Conservation (phyloP, 106 monocot genomes). For the Dendrobium officinale region DNA sequence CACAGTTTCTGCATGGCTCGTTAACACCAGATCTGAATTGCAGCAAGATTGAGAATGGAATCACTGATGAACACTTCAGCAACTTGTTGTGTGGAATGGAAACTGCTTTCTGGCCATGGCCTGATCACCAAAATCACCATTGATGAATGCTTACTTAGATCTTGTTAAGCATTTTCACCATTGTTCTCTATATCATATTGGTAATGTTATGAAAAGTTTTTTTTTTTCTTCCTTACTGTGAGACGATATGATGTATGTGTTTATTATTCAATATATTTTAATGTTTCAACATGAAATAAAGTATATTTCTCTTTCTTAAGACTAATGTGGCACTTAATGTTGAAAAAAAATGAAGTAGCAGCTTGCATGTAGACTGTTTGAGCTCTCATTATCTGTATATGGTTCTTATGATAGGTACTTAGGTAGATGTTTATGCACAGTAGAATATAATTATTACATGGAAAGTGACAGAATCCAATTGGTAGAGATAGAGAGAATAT, state of each 20-base stretch:
- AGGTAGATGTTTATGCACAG: background rate
- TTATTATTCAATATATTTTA: background rate
- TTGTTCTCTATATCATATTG: background rate
- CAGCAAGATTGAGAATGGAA: conserved; percentile 47
- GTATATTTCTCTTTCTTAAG: background rate
- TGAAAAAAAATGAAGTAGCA: background rate
- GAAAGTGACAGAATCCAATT: background rate
- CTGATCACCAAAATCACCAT: conserved; percentile 73
- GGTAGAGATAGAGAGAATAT: background rate
- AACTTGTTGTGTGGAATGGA: conserved; percentile 75
- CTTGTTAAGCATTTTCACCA: background rate
- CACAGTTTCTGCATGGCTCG: conserved; percentile 35
- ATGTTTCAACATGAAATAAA: conserved; percentile 4
- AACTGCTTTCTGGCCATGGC: conserved; percentile 74
- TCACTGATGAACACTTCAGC: conserved; percentile 45
- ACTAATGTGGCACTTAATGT: background rate
- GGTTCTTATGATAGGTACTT: background rate
- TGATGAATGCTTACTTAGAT: conserved; percentile 18
- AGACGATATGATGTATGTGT: background rate
- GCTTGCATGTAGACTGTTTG: background rate
- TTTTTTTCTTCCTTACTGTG: background rate
- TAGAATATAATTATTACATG: background rate
- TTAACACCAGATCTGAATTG: conserved; percentile 28
- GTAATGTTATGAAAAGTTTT: background rate
- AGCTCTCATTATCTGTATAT: conserved; percentile 1